Base-by-base conservation (phyloP, 352 stramenopile species). In the Halophytophthora polymorphica region DNA sequence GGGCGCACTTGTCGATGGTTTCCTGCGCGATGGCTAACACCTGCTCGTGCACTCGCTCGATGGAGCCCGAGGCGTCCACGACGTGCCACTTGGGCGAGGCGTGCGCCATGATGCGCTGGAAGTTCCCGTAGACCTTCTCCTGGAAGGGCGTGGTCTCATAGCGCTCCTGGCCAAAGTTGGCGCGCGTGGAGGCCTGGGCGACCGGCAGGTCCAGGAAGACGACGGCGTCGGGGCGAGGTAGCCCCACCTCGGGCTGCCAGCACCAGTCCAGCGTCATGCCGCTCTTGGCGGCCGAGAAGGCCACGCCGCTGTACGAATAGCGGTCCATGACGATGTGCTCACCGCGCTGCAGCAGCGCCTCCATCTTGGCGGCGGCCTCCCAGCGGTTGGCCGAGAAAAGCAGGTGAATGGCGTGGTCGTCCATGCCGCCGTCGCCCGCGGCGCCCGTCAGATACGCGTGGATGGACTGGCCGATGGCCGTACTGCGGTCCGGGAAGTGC, bases 381-480 rank as follows among this genome's bases (percentile, higher is more conserved):
- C 97, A 99, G 43, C 98, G 94, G 77, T 99, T 99, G 17, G 97
- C 96, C 33, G 93, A 97, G 78, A 99, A 99, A 22, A 99, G 79
- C 36, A 99, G 75, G 74, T 99, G 98, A 51, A 99, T 97, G 21
- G 88, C 93, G 41, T 88, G 87, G 83, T 99, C 97, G 69, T 99
- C 95, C 73, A 99, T 88, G 39, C 80, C 63, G 25, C 25, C 25
- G 4, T 31, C 25, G 25, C 25, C 29, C 3, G 67, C 84, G 36
- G 65, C 79, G 49, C 77, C 95, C 35, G 83, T 91, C 19, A 99
- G 71, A 71, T 99, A 99, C 42, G 79, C 56, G 67, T 99, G 91
- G 70, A 99, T 99, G 29, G 98, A 86, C 58, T 93, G 67, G 13
- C 98, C 98, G 49, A 99, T 98, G 41, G 84, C 67, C 15, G 92